Evolutionary conservation across 1,284 basidiomycete species (phyloP), one percentile per base, ranked within the genome.

Genomic region (Trametes hirsuta): DNA sequence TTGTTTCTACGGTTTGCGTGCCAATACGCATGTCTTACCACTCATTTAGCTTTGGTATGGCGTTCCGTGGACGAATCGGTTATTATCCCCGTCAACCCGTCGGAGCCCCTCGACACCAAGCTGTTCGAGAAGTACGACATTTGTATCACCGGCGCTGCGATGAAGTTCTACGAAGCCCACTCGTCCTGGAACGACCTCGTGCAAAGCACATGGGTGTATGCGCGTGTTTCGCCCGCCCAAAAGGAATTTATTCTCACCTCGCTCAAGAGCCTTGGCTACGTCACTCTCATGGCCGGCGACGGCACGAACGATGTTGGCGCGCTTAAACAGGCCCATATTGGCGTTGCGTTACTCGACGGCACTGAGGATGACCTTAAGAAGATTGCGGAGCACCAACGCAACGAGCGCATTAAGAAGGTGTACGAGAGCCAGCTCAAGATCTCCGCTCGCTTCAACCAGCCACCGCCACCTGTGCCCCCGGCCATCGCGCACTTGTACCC

Each of bases 221-320:
- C 95, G 22, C 93, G 95, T 53, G 95, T 97, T 21, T 97, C 95
- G n/a, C 95, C 95, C 1, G 77, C 86, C 0, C 96, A 98, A 74
- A 98, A 98, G 77, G 95, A 98, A 74, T 85, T 85, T 73, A 97
- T 98, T 75, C 84, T 98, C 48, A 93, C 93, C 0, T 90, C 91
- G 3, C 81, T 98, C 57, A 94, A 95, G 73, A 82, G 83, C 12
- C 85, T 97, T 25, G 95, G 95, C 25, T 98, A 93, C 74, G 83
- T 84, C 6, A 98, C 95, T 0, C 82, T 98, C 55, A 98, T 98
- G 95, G 95, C 95, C 11, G 95, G 95, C 60, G 96, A 98, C 72
- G 96, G 96, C 40, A 98, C 95, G 15, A 98, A 98, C 74, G 95
- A 98, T 67, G 95, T 98, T 48, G 95, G 96, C 35, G 95, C 96